A percentile compares a stretch with the other conserved stretches of the same genome.
Evolutionary conservation across 805 yeast genomes (phyloP).

Genomic region (Helenozyma rhizophorensis): DNA sequence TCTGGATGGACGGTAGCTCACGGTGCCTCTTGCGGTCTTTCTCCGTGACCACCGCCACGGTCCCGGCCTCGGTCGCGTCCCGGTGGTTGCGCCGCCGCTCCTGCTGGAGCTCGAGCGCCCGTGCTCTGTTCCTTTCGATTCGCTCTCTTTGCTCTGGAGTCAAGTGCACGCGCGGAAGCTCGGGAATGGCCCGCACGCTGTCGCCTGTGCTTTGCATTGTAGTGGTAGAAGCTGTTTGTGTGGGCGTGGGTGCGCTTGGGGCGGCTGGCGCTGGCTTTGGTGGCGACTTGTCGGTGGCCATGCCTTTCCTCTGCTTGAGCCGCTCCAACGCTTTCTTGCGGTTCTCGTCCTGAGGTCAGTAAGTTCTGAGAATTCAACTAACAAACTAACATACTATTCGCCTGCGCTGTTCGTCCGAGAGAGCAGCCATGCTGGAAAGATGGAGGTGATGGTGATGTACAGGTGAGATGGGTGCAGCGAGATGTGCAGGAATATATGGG

Average conservation of each 20-base stretch:
- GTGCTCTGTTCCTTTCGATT: constrained; percentile 50
- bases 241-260: constrained; percentile 1
- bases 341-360: constrained; percentile 51
- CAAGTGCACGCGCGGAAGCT: constrained; percentile 25
- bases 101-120: constrained; percentile 45
- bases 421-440: constrained; percentile 9
- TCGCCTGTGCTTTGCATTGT: constrained; percentile 2
- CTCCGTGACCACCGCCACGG: constrained; percentile 12
- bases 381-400: constrained; percentile 30
- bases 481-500: neutral
- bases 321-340: constrained; percentile 59
- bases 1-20: constrained; percentile 40
- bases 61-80: constrained; percentile 7
- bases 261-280: constrained; percentile 3
- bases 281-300: neutral
- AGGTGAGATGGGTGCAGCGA: neutral
- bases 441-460: neutral
- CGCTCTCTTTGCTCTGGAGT: constrained; percentile 47
- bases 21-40: constrained; percentile 11
- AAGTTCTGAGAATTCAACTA: neutral
- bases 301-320: constrained; percentile 40
- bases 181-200: constrained; percentile 7
- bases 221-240: constrained; percentile 3
- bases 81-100: constrained; percentile 20
- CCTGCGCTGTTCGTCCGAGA: constrained; percentile 32